These are phyloP conservation scores for Vaccinium vitisidaea DNA, from an alignment of 148 eudicot genomes.

Conservation along the genomic window DNA sequence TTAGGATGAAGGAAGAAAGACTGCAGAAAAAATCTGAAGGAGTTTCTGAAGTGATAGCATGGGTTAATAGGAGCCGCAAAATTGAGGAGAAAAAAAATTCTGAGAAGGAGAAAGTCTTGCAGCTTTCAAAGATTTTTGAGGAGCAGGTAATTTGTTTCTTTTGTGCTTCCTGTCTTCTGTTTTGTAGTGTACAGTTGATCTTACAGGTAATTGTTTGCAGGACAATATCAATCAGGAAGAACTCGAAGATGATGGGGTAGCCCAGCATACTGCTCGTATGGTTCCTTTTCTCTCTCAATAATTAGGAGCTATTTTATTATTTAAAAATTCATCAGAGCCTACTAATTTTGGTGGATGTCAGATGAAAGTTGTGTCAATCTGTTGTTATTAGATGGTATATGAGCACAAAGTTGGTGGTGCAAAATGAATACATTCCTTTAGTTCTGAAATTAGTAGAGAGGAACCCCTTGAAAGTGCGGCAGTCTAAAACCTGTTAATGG, in stretches of 20 bases:
- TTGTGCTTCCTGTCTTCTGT: not conserved
- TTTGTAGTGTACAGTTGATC: slow-evolving; percentile 15
- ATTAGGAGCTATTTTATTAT: not conserved
- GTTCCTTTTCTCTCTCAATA: not conserved
- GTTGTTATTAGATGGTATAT: not conserved
- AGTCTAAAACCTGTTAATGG: not conserved
- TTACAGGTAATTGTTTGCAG: slow-evolving; percentile 28
- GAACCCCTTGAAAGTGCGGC: not conserved
- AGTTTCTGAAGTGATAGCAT: slow-evolving; percentile 61
- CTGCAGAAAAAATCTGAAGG: slow-evolving; percentile 61
- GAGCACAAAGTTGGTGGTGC: not conserved
- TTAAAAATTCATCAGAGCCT: not conserved
- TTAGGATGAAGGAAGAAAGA: slow-evolving; percentile 73
- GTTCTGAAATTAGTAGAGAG: not conserved
- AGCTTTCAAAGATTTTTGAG: slow-evolving; percentile 69
- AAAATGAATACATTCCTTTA: not conserved
- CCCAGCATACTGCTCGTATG: slow-evolving; percentile 40
- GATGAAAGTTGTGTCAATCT: not conserved
- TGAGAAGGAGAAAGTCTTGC: slow-evolving; percentile 80
- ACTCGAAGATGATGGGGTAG: slow-evolving; percentile 44
- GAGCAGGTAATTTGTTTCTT: slow-evolving; percentile 64
- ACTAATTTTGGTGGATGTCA: not conserved
- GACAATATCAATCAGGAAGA: slow-evolving; percentile 71
- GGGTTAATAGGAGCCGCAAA: slow-evolving; percentile 86
- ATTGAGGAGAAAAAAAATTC: slow-evolving; percentile 63